These are phyloP conservation scores for Tolypocladium guangdongense DNA, from an alignment of 2,329 filamentous ascomycete species.

Conservation along the genomic window DNA sequence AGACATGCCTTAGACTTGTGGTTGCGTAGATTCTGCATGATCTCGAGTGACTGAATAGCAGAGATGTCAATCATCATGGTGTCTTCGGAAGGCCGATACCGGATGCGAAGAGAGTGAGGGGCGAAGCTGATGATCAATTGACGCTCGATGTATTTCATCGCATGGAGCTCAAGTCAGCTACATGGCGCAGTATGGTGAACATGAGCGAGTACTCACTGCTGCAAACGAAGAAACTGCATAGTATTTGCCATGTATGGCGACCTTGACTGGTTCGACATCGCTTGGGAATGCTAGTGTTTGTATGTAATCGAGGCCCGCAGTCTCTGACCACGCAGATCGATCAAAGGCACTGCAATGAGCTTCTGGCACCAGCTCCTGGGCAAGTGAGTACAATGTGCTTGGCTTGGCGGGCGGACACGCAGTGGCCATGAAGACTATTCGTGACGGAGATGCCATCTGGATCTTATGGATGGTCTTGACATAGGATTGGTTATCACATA, in stretches of 20 bases:
- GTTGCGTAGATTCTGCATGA: constrained; percentile 78
- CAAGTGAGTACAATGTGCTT: constrained; percentile 63
- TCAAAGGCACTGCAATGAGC: constrained; percentile 42
- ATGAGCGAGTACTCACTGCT: constrained; percentile 48
- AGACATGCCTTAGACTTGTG: constrained; percentile 71
- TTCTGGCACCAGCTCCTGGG: constrained; percentile 46
- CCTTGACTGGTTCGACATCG: constrained; percentile 71
- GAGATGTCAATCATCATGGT: constrained; percentile 94
- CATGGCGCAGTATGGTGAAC: too few species aligned
- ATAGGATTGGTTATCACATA: constrained; percentile 89
- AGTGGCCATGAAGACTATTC: constrained; percentile 67
- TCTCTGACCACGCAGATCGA: constrained; percentile 75
- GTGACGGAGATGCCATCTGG: constrained; percentile 65
- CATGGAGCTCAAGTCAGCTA: constrained; percentile 36
- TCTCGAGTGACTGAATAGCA: constrained; percentile 75
- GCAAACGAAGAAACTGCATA: constrained; percentile 78
- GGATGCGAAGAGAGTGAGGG: constrained; percentile 47
- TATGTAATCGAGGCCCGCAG: constrained; percentile 65
- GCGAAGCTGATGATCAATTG: constrained; percentile 50
- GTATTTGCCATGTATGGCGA: constrained; percentile 71
- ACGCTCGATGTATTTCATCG: constrained; percentile 68
- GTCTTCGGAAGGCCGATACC: constrained; percentile 78
- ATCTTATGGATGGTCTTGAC: constrained; percentile 82
- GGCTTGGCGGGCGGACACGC: constrained; percentile 53
- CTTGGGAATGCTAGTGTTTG: constrained; percentile 67